Conservation (phyloP, 148 eudicot genomes). For the Rheum nobile region DNA sequence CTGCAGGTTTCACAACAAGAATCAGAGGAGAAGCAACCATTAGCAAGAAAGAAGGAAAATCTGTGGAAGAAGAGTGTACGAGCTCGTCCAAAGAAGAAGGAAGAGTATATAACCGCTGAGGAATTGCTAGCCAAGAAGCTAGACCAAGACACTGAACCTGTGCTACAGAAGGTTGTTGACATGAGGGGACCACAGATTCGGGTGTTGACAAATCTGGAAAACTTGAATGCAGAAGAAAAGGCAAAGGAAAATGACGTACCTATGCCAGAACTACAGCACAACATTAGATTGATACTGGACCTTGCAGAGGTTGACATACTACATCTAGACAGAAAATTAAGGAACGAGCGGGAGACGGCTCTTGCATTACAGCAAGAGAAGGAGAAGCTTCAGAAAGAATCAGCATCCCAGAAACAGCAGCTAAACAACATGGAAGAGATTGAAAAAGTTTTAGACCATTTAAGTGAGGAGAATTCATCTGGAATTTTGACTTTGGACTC, state of each 20-base stretch:
- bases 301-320: conserved; percentile 59
- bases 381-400: conserved; percentile 38
- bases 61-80: conserved; percentile 50
- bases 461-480: conserved; percentile 31
- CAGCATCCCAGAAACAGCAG: conserved; percentile 25
- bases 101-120: conserved; percentile 53
- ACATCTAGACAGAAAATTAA: conserved; percentile 61
- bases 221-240: conserved; percentile 73
- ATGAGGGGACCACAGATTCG: conserved; percentile 94
- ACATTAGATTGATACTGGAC: conserved; percentile 61
- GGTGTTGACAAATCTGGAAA: conserved; percentile 63
- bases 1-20: conserved; percentile 23
- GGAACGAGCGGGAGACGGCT: conserved; percentile 68
- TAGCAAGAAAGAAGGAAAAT: conserved; percentile 32
- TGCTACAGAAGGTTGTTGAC: conserved; percentile 70
- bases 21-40: conserved; percentile 30
- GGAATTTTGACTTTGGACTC: conserved; percentile 58
- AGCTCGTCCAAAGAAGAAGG: conserved; percentile 35
- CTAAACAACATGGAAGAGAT: conserved; percentile 53
- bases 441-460: conserved; percentile 28
- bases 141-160: not conserved
- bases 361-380: conserved; percentile 66
- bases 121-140: conserved; percentile 53
- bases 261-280: conserved; percentile 83
- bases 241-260: conserved; percentile 58